These are phyloP conservation scores for Conoideocrella luteorostrata DNA, from an alignment of 2,329 filamentous ascomycete genomes.

Conservation along the genomic window DNA sequence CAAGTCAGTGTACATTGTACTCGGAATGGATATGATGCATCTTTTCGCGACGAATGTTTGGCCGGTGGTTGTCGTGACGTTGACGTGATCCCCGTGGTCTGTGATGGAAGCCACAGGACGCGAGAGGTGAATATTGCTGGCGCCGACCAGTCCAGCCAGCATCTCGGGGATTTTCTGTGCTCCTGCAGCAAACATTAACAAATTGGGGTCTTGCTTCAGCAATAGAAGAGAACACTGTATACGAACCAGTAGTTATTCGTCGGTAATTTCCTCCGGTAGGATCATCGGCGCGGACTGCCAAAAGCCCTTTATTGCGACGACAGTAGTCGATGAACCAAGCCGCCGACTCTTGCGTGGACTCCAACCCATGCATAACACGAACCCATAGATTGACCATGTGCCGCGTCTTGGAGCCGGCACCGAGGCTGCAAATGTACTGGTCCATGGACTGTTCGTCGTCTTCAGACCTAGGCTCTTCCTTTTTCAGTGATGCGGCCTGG, in stretches of 20 bases:
- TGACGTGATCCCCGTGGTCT: background rate
- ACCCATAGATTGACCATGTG: slow-evolving; percentile 6
- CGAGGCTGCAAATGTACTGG: background rate
- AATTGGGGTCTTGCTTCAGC: too few relatives aligned
- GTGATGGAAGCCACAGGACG: slow-evolving; percentile 18
- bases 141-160: background rate
- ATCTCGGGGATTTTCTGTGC: background rate
- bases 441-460: background rate
- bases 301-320: slow-evolving; percentile 43
- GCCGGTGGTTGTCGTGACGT: slow-evolving; percentile 16
- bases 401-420: background rate
- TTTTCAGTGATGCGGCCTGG: background rate
- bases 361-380: slow-evolving; percentile 31
- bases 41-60: slow-evolving; percentile 27
- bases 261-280: background rate
- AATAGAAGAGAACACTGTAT: too few relatives aligned
- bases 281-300: background rate
- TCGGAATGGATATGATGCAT: slow-evolving; percentile 42
- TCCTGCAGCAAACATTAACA: background rate
- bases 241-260: background rate
- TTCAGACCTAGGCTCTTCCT: background rate
- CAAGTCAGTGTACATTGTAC: slow-evolving; percentile 38
- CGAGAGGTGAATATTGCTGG: slow-evolving; percentile 10
- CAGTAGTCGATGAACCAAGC: slow-evolving; percentile 33
- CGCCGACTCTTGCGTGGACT: slow-evolving; percentile 36